These are phyloP conservation scores for Actinomortierella wolfii DNA, from an alignment of 371 early-diverging fungal species.

Conservation along the genomic window DNA sequence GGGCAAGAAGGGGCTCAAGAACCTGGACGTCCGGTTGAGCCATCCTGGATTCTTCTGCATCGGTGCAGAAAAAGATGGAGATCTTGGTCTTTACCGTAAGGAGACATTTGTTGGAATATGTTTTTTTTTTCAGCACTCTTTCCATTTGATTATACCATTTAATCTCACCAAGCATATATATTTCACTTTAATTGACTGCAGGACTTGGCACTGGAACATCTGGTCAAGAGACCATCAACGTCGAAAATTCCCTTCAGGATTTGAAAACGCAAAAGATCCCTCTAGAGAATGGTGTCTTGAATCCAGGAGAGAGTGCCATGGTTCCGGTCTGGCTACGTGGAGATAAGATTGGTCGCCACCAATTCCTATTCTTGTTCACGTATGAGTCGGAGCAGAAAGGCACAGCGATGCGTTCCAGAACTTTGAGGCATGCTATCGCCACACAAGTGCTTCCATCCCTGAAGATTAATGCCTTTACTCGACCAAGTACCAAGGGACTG, in stretches of 20 bases:
- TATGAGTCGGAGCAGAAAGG: slow-evolving; percentile 75
- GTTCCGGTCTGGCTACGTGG: slow-evolving; percentile 92
- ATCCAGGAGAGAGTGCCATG: slow-evolving; percentile 70
- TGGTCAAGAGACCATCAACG: slow-evolving; percentile 15
- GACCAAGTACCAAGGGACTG: slow-evolving; percentile 75
- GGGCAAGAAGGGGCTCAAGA: slow-evolving; percentile 75
- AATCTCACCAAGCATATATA: not conserved
- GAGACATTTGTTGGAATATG: not conserved
- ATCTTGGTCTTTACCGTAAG: slow-evolving; percentile 46
- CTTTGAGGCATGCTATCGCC: slow-evolving; percentile 61
- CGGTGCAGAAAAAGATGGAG: slow-evolving; percentile 49
- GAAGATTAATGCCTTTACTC: slow-evolving; percentile 90
- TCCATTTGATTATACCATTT: not conserved
- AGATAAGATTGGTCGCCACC: slow-evolving; percentile 88
- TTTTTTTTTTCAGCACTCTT: not conserved
- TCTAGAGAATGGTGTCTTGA: slow-evolving; percentile 53
- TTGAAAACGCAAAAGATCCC: slow-evolving; percentile 13
- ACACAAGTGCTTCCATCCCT: slow-evolving; percentile 83
- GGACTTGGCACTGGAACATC: slow-evolving; percentile 13
- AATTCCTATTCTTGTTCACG: slow-evolving; percentile 70
- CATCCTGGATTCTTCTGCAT: slow-evolving; percentile 89
- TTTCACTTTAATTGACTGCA: slow-evolving; percentile 1
- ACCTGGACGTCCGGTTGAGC: slow-evolving; percentile 75
- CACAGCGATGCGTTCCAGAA: slow-evolving; percentile 68
- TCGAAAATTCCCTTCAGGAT: slow-evolving; percentile 40